These are phyloP conservation scores for Bipolaris gigantea DNA, from an alignment of 2,329 filamentous ascomycete genomes.

Conservation along the genomic window DNA sequence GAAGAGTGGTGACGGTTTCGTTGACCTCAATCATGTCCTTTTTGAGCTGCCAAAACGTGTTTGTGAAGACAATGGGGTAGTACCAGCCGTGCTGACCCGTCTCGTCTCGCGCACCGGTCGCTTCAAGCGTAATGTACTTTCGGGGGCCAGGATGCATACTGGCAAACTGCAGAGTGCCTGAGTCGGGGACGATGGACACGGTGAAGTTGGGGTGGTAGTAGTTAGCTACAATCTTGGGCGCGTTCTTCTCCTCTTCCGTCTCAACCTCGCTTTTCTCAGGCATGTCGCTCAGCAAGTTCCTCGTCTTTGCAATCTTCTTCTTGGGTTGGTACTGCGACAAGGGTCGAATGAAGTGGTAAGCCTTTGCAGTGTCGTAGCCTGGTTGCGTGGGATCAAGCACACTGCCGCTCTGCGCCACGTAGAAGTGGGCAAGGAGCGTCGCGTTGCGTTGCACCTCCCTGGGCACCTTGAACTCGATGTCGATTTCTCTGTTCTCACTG, in stretches of 20 bases:
- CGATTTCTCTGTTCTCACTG: constrained; percentile 74
- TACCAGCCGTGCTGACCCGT: constrained; percentile 93
- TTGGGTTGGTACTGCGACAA: constrained; percentile 87
- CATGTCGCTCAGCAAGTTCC: constrained; percentile 70
- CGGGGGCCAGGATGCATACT: constrained; percentile 72
- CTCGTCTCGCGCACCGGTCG: constrained; percentile 77
- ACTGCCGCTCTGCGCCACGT: constrained; percentile 74
- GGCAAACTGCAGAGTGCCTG: constrained; percentile 69
- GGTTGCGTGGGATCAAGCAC: constrained; percentile 73
- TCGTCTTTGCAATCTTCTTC: constrained; percentile 86
- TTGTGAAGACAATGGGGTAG: constrained; percentile 84
- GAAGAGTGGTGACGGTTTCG: constrained; percentile 79
- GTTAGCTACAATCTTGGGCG: constrained; percentile 72
- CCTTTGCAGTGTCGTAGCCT: constrained; percentile 72
- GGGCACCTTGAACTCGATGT: constrained; percentile 78
- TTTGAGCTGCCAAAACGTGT: constrained; percentile 96
- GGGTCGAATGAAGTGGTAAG: constrained; percentile 81
- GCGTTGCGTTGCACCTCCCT: constrained; percentile 83
- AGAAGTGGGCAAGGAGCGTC: constrained; percentile 94
- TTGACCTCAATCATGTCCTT: constrained; percentile 91
- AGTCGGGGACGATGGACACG: constrained; percentile 80
- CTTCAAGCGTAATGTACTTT: constrained; percentile 78
- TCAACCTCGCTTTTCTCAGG: constrained; percentile 54
- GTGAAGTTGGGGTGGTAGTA: constrained; percentile 97
- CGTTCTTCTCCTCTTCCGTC: constrained; percentile 53